phyloP scores from a whole-genome alignment of 2,329 filamentous ascomycete species.

The Calonectria fujianensis region DNA sequence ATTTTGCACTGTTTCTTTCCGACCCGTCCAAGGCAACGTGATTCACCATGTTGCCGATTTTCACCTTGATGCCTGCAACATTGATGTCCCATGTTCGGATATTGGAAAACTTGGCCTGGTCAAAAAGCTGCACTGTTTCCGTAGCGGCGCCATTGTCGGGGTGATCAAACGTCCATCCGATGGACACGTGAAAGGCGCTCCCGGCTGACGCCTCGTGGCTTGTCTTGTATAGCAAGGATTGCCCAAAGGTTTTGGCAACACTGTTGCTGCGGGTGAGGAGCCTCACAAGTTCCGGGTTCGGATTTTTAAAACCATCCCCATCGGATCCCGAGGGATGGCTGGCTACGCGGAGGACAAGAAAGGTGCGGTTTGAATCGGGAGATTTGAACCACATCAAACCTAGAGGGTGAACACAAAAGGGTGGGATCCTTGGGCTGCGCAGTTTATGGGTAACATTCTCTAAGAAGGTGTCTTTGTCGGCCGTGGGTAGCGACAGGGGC shows the following conservation, averaged over 20 bases:
- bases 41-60: constrained; percentile 83
- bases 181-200: constrained; percentile 86
- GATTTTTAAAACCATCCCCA: constrained; percentile 53
- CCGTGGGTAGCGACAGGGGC: constrained; percentile 83
- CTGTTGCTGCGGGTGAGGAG: constrained; percentile 82
- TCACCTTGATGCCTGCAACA: constrained; percentile 80
- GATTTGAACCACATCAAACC: constrained; percentile 71
- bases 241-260: constrained; percentile 81
- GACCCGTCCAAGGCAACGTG: constrained; percentile 63
- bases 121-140: constrained; percentile 53
- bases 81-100: constrained; percentile 68
- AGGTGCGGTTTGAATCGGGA: constrained; percentile 82
- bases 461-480: constrained; percentile 82
- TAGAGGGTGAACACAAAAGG: constrained; percentile 63
- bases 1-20: constrained; percentile 20
- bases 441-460: constrained; percentile 69
- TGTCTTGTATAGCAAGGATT: constrained; percentile 81
- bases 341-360: constrained; percentile 84
- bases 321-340: constrained; percentile 35
- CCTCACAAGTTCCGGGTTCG: constrained; percentile 73
- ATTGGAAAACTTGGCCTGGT: constrained; percentile 49
- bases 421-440: constrained; percentile 46
- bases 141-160: constrained; percentile 65
- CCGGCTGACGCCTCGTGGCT: constrained; percentile 50
- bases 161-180: constrained; percentile 85